Evolutionary conservation across 2,329 filamentous ascomycete species (phyloP), one percentile per base, ranked within the genome.

Genomic region (Nigrospora osmanthi): DNA sequence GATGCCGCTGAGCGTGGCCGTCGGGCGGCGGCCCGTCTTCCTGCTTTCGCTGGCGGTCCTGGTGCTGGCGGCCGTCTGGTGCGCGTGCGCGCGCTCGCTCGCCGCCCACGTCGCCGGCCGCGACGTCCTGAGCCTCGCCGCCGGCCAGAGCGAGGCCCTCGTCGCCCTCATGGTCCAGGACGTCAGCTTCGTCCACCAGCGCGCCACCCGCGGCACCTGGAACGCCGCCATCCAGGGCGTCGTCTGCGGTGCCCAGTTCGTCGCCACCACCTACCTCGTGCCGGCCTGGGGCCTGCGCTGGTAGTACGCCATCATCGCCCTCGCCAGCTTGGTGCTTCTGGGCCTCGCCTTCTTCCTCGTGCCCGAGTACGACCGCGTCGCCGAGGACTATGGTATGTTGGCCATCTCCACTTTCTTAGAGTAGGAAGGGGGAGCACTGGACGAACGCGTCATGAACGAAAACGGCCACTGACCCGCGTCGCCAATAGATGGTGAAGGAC

Each of bases 1-100:
- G n/a, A 63, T 65, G 58, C 63, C 62, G 6, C 45, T 65, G n/a
- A 54, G 58, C 7, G 48, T 58, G 13, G 54, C 58, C 7, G 50
- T 65, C 23, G 61, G 62, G 31, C 56, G 61, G 3, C 57, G 60
- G 4, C 54, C 58, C 3, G 54, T 65, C 6, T 58, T 59, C 30
- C 51, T 64, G 4, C 45, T 49, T 10, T 60, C 60, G 2, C 52
- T 52, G 32, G 39, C 58, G 3, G 40, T 64, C 3, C 47, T 61
- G 28, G 52, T 63, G 30, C 49, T 52, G 10, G 50, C 54, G 13
- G 52, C 52, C 4, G 46, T 62, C 14, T 52, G 54, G 6, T 55
- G 54, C 23, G 57, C 54, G 3, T 50, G 52, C 33, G 45, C 55
- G 3, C 52, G 52, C 30, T 50, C 40, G 1, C 53, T 54, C 28